These are phyloP conservation scores for Mycena rosella DNA, from an alignment of 768 basidiomycete species.

Conservation along the genomic window DNA sequence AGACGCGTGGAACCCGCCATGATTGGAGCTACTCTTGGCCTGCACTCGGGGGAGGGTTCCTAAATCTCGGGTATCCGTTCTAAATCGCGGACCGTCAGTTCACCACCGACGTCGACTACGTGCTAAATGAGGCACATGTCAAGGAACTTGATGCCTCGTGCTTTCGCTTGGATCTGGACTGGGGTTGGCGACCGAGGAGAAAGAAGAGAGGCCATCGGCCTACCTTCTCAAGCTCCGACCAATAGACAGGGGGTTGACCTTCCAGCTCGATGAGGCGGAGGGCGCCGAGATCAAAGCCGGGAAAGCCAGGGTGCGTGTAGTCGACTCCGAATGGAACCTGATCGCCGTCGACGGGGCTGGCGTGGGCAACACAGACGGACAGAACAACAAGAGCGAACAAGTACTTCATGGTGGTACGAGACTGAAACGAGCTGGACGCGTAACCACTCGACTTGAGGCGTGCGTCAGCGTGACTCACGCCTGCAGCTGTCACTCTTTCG, in stretches of 20 bases:
- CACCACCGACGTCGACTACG: slow-evolving; percentile 29
- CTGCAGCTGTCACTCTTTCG: slow-evolving; percentile 19
- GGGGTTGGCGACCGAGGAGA: slow-evolving; percentile 29
- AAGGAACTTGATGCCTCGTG: slow-evolving; percentile 85
- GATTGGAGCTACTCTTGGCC: slow-evolving; percentile 39
- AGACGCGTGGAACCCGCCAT: slow-evolving; percentile 9
- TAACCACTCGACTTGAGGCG: too few species aligned
- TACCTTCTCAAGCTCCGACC: slow-evolving; percentile 96
- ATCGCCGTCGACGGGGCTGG: slow-evolving; percentile 45
- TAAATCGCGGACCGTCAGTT: slow-evolving; percentile 44
- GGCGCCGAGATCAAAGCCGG: slow-evolving; percentile 75
- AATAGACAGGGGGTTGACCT: slow-evolving; percentile 78
- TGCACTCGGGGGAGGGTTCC: slow-evolving; percentile 56
- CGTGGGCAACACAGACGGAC: slow-evolving; percentile 56
- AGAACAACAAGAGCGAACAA: slow-evolving; percentile 59
- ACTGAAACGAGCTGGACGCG: neutral
- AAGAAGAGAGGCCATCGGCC: slow-evolving; percentile 54
- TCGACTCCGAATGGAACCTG: slow-evolving; percentile 56
- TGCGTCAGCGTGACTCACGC: too few species aligned
- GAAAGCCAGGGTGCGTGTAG: slow-evolving; percentile 66
- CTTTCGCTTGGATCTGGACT: slow-evolving; percentile 79
- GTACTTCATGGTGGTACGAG: slow-evolving; percentile 58
- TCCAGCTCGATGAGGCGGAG: slow-evolving; percentile 83
- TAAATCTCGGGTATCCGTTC: slow-evolving; percentile 81
- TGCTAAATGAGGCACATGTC: slow-evolving; percentile 70